Conservation (phyloP, 2,329 filamentous ascomycete genomes). For the Pseudovirgaria hyperparasitica region DNA sequence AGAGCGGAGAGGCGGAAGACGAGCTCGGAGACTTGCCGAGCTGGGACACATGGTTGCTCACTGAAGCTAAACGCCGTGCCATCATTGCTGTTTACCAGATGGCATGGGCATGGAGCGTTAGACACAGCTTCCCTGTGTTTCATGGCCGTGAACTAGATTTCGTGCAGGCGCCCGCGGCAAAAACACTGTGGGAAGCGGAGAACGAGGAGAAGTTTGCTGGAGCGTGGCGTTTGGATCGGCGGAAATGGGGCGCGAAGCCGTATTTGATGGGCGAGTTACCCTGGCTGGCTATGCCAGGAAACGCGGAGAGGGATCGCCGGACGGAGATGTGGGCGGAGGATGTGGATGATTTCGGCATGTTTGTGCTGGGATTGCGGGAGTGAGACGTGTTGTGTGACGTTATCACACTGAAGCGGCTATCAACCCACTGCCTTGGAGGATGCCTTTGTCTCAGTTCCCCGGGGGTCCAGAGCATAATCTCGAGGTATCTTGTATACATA, state of each 20-base stretch:
- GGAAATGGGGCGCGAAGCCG: constrained; percentile 20
- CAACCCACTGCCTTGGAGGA: too few species aligned
- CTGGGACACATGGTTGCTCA: constrained; percentile 29
- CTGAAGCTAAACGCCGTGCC: constrained; percentile 43
- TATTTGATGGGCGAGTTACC: constrained; percentile 21
- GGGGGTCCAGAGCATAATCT: too few species aligned
- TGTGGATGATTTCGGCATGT: constrained; percentile 28
- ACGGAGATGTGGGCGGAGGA: constrained; percentile 30
- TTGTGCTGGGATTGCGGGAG: too few species aligned
- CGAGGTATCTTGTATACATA: too few species aligned
- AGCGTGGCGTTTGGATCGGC: too few species aligned
- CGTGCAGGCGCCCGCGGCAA: constrained; percentile 26
- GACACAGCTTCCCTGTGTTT: constrained; percentile 20
- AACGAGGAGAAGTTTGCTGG: constrained; percentile 21
- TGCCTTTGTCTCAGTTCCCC: too few species aligned
- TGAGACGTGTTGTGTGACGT: too few species aligned
- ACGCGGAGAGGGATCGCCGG: constrained; percentile 17
- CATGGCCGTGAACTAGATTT: constrained; percentile 24
- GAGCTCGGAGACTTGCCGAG: constrained; percentile 16
- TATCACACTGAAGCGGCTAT: too few species aligned
- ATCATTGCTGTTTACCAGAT: constrained; percentile 23
- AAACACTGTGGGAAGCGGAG: constrained; percentile 26
- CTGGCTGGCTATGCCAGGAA: constrained; percentile 14
- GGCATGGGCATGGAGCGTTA: constrained; percentile 28
- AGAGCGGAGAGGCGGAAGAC: constrained; percentile 20